These are phyloP conservation scores for Linderina pennispora DNA, from an alignment of 192 early-diverging fungal genomes.

Conservation along the genomic window DNA sequence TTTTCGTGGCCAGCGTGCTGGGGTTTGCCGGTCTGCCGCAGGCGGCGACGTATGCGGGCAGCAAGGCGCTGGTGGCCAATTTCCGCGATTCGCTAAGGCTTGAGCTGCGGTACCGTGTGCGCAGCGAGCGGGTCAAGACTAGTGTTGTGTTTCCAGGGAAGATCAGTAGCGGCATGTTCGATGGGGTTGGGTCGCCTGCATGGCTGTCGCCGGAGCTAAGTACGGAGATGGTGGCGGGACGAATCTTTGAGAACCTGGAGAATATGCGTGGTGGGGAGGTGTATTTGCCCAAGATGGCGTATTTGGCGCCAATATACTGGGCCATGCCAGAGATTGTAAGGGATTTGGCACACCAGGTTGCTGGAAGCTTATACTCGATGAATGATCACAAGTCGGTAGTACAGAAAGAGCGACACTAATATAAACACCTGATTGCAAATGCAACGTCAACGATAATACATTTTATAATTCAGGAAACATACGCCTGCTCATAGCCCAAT, in stretches of 20 bases:
- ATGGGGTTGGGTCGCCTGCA: slow-evolving; percentile 50
- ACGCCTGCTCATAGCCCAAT: too few species aligned
- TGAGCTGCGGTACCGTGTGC: slow-evolving; percentile 57
- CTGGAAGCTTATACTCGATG: slow-evolving; percentile 34
- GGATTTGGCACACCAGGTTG: slow-evolving; percentile 5
- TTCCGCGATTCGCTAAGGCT: slow-evolving; percentile 74
- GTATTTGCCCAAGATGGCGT: slow-evolving; percentile 26
- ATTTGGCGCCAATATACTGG: slow-evolving; percentile 18
- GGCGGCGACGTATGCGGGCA: slow-evolving; percentile 68
- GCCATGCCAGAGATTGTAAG: slow-evolving; percentile 10
- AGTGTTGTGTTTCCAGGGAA: slow-evolving; percentile 64
- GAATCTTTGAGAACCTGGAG: slow-evolving; percentile 56
- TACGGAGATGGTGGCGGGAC: slow-evolving; percentile 49
- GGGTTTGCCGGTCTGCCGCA: slow-evolving; percentile 45
- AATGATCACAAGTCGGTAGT: too few species aligned
- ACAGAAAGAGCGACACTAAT: too few species aligned
- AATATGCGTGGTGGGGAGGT: slow-evolving; percentile 42
- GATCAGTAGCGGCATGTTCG: slow-evolving; percentile 70
- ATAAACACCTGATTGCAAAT: too few species aligned
- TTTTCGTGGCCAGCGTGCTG: slow-evolving; percentile 40
- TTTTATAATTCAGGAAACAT: too few species aligned
- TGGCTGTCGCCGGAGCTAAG: slow-evolving; percentile 61
- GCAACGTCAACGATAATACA: too few species aligned
- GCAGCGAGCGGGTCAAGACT: slow-evolving; percentile 51
- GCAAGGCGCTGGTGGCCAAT: slow-evolving; percentile 63